Evolutionary conservation across 306 rosid species (phyloP), one percentile per base, ranked within the genome.

Genomic region (Cyclanthera cordifolia): DNA sequence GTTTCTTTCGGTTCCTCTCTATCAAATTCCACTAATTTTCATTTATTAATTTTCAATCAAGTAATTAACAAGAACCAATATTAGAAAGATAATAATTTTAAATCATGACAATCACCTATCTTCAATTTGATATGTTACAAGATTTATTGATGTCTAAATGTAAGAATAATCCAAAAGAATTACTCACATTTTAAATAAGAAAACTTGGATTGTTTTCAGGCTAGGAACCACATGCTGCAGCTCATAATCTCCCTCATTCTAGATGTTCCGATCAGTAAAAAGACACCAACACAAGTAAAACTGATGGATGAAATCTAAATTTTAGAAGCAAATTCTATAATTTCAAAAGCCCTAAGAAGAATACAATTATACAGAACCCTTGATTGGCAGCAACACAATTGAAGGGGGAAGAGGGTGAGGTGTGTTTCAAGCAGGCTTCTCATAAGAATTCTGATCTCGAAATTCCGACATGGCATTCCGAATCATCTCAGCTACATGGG

Each of bases 401-500:
- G 54, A 34, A 10, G 0, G 48, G 48, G 15, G 48, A 17, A 9
- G n/a, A 30, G 6, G 60, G 25, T 6, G 16, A 21, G 21, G 15
- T 2, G 14, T 10, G n/a, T 39, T 53, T 91, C 85, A 88, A 76
- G 72, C 43, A 53, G 98, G 96, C 82, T 89, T 93, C 87, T 81
- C 89, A 64, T 85, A 93, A 6, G 96, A 83, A 70, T 78, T 93
- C 79, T 87, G 93, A 72, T 93, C 96, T 74, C 98, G 81, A 53
- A 93, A 89, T 74, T 93, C 91, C 0, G 95, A 67, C 71, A 93
- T 83, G 77, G 87, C 95, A n/a, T 82, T 80, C 60, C 84, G 55
- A 45, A 93, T 89, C 98, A 87, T 87, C 16, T 64, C 83, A 67
- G 85, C 85, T 9, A 82, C 91, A 51, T 85, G 84, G 5, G 91